Base-by-base conservation (phyloP, 148 eudicot species). In the Fagopyrum homotropicum region DNA sequence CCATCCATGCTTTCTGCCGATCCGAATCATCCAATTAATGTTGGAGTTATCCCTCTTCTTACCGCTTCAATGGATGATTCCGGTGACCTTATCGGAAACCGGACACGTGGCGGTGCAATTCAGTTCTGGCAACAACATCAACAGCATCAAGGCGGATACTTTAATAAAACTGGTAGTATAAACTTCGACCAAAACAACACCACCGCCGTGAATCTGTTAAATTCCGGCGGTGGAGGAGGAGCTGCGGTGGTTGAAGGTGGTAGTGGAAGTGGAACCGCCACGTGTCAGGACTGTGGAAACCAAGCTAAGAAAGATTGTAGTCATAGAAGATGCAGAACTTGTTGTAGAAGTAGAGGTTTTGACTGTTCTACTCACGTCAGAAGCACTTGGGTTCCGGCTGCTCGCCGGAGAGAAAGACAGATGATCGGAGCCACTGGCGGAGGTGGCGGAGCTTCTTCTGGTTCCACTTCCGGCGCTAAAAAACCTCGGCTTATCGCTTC, bases 341-440 rank as follows among this genome's bases (percentile, higher is more conserved):
- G 98, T 54, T 94, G 98, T 73, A 89, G 91, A 73, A 94, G 93
- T 80, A 79, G 97, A 76, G 98, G 96, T 49, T 90, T 85, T 16
- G 91, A 92, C 15, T 94, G 98, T n/a, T 47, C 89, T 1, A 94
- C 98, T 0, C 98, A 94, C 76, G 90, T 94, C 73, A 94, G 90
- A 80, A 94, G 98, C 89, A 94, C 98, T 43, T 94, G 98, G 98
- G 93, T 94, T 7, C 97, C 98, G 0, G 98, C 96, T 2, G 85
- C 98, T 2, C 73, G 96, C 9, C 79, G 98, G 15, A 79, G 97
- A 6, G 97, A 91, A 50, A 73, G 97, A 1, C 97, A 89, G 76
- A 66, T 66, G 71, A 66, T 40, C 6, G 74, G 83, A 2, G 73
- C 72, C 3, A 76, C 56, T 1, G 82, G 80, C 44, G n/a, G 85